Percentiles rank a stretch among this genome's conserved stretches.
Evolutionary conservation across 306 rosid species (phyloP).

Genomic region (Dalbergia cultrata): DNA sequence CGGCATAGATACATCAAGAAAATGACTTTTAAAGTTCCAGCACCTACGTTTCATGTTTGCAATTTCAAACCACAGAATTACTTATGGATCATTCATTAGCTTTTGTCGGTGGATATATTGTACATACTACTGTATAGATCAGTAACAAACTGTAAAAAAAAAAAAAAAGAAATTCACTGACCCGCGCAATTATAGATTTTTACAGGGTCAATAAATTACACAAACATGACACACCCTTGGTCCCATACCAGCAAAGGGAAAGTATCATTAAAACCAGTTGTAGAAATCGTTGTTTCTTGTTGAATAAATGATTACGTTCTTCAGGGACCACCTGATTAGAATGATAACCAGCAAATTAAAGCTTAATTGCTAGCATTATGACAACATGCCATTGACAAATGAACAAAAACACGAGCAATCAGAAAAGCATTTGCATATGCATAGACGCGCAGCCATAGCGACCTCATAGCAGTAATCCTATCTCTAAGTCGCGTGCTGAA

Average conservation of each 20-base stretch:
- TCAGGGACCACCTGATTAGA: constrained; percentile 4
- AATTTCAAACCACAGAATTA: constrained; percentile 4
- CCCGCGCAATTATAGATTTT: background rate
- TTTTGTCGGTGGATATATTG: background rate
- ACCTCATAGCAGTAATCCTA: background rate
- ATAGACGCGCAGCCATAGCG: background rate
- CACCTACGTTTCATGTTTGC: background rate
- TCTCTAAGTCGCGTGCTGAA: background rate
- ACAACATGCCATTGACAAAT: background rate
- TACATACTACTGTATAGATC: background rate
- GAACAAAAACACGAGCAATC: background rate
- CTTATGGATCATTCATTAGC: background rate
- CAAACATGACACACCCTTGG: background rate
- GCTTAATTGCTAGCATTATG: background rate
- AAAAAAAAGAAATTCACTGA: background rate
- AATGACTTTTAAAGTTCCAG: background rate
- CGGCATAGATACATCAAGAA: background rate
- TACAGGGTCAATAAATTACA: background rate
- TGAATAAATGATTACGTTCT: background rate
- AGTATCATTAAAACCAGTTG: background rate
- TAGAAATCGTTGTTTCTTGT: constrained; percentile 20
- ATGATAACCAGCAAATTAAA: background rate
- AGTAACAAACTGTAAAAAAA: background rate
- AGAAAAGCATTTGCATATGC: background rate
- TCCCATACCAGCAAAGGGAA: constrained; percentile 18